phyloP scores from a whole-genome alignment of 2,329 filamentous ascomycete genomes.

The Pyricularia sp. region DNA sequence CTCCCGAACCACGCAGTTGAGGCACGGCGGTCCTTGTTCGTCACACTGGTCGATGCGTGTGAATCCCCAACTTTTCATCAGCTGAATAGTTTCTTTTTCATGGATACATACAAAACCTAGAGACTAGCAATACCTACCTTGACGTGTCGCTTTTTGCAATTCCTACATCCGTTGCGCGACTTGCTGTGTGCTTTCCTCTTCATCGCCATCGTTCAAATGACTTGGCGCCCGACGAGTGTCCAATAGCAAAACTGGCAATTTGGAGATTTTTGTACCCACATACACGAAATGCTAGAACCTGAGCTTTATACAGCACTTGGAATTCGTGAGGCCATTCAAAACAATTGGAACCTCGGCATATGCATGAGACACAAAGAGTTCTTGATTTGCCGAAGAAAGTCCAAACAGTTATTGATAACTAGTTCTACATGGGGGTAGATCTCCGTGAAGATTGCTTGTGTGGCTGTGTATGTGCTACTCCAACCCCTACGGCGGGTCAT shows the following conservation, averaged over 20 bases:
- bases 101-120: background rate
- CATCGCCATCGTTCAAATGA: background rate
- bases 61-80: background rate
- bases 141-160: slow-evolving; percentile 24
- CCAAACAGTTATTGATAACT: background rate
- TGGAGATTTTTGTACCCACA: background rate
- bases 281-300: background rate
- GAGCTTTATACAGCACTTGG: background rate
- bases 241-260: background rate
- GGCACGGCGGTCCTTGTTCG: slow-evolving; percentile 24
- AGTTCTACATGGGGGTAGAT: background rate
- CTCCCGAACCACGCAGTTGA: slow-evolving; percentile 20
- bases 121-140: slow-evolving; percentile 14
- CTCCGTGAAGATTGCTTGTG: background rate
- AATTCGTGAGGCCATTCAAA: background rate
- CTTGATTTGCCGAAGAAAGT: background rate
- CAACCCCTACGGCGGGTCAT: background rate
- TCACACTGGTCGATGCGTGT: slow-evolving; percentile 20
- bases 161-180: slow-evolving; percentile 21
- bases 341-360: background rate
- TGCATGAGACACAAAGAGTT: background rate
- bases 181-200: slow-evolving; percentile 22
- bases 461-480: background rate
- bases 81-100: background rate
- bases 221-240: background rate